These are phyloP conservation scores for Geum urbanum DNA, from an alignment of 306 rosid genomes.

Conservation along the genomic window DNA sequence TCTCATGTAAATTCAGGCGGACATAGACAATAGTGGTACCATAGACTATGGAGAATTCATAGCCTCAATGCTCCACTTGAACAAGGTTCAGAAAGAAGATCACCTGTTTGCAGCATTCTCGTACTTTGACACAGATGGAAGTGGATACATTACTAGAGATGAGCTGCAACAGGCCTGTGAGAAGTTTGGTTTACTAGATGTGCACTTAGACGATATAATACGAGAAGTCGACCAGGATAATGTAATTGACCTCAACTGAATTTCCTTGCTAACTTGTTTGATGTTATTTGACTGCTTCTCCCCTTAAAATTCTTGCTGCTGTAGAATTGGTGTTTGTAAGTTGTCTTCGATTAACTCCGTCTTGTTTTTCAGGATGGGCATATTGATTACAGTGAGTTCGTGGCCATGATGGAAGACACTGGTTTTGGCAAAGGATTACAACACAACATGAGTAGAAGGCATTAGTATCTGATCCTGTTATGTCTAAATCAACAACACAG, in stretches of 20 bases:
- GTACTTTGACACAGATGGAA: constrained; percentile 88
- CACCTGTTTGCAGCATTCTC: constrained; percentile 80
- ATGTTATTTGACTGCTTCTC: background rate
- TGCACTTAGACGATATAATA: constrained; percentile 70
- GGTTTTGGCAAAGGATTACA: constrained; percentile 46
- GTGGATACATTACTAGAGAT: constrained; percentile 87
- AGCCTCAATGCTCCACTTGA: constrained; percentile 92
- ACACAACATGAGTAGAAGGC: constrained; percentile 31
- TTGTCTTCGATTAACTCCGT: constrained; percentile 2
- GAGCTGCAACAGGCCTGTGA: constrained; percentile 88
- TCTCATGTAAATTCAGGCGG: constrained; percentile 57
- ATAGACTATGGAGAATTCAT: constrained; percentile 93
- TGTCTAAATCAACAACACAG: constrained; percentile 24
- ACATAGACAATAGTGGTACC: constrained; percentile 85
- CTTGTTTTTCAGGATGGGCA: constrained; percentile 78
- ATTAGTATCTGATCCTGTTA: constrained; percentile 25
- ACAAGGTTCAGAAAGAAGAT: constrained; percentile 87
- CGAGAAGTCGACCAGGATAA: constrained; percentile 78
- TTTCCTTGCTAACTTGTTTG: background rate
- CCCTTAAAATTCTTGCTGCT: background rate
- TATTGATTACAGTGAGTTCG: constrained; percentile 90
- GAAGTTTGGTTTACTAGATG: constrained; percentile 67
- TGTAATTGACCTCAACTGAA: constrained; percentile 38
- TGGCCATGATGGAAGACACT: constrained; percentile 93
- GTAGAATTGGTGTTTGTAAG: background rate